phyloP scores from a whole-genome alignment of 345 rosid genomes.

The Aquilaria malaccensis region DNA sequence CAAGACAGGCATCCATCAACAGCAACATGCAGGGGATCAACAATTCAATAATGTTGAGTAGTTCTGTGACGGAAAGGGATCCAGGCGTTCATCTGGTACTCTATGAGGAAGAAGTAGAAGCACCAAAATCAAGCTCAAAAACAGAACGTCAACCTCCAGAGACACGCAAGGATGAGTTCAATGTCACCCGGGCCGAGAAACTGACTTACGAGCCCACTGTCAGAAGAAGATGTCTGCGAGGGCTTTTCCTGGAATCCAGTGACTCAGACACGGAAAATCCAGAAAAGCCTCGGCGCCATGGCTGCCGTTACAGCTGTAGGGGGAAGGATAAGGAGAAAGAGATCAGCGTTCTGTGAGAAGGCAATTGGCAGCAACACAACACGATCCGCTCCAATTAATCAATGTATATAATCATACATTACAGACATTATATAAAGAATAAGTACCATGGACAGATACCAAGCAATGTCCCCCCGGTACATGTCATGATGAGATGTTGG shows the following conservation, averaged over 20 bases:
- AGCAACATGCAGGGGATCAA: constrained; percentile 63
- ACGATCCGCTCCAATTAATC: too few species aligned
- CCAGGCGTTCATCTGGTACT: constrained; percentile 61
- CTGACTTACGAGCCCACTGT: constrained; percentile 46
- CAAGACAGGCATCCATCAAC: constrained; percentile 43
- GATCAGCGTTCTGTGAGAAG: constrained; percentile 20
- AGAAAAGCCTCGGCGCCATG: constrained; percentile 64
- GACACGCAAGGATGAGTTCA: constrained; percentile 28
- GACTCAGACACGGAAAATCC: constrained; percentile 64
- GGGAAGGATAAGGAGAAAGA: constrained; percentile 41
- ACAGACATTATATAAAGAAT: too few species aligned
- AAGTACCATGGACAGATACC: too few species aligned
- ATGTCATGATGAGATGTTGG: too few species aligned
- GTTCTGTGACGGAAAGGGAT: constrained; percentile 44
- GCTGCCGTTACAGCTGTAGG: constrained; percentile 46
- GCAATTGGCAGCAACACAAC: constrained; percentile 3
- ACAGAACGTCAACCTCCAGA: constrained; percentile 15
- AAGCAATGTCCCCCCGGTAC: too few species aligned
- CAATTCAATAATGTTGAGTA: constrained; percentile 54
- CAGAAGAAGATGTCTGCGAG: constrained; percentile 72
- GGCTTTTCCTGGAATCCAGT: constrained; percentile 67
- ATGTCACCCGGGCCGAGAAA: constrained; percentile 39
- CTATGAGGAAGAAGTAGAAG: constrained; percentile 14
- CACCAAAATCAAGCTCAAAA: constrained; percentile 16
- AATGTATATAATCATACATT: too few species aligned